Conservation (phyloP, 1,284 basidiomycete species). For the Grifola frondosa region DNA sequence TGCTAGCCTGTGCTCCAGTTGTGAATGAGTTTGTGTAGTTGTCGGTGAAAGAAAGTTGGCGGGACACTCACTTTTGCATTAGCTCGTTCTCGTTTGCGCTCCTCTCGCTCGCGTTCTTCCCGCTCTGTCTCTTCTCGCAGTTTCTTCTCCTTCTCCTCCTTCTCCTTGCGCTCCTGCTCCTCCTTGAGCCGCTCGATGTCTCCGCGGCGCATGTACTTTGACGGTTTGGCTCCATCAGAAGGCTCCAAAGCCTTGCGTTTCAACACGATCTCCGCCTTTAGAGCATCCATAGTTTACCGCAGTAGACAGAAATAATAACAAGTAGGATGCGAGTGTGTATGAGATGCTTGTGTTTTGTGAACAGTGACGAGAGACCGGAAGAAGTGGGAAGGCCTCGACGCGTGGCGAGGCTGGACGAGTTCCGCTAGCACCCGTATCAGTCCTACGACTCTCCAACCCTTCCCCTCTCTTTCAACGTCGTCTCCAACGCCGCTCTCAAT, state of each 20-base stretch:
- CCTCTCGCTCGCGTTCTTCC: slow-evolving; percentile 30
- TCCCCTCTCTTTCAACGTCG: slow-evolving; percentile 6
- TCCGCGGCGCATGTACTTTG: slow-evolving; percentile 86
- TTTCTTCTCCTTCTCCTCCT: slow-evolving; percentile 43
- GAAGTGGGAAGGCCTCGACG: too few relatives aligned
- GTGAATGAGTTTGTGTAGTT: slow-evolving; percentile 35
- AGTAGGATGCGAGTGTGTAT: background rate
- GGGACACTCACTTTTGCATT: slow-evolving; percentile 44
- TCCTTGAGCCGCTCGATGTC: slow-evolving; percentile 76
- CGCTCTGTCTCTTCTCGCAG: slow-evolving; percentile 32
- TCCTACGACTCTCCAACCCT: slow-evolving; percentile 8
- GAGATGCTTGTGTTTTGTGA: background rate
- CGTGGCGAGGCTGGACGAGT: background rate
- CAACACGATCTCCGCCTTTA: slow-evolving; percentile 84
- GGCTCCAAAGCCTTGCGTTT: slow-evolving; percentile 77
- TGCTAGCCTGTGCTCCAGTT: slow-evolving; percentile 50
- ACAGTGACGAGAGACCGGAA: too few relatives aligned
- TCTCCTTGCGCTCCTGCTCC: slow-evolving; percentile 56
- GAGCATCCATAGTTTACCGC: slow-evolving; percentile 65
- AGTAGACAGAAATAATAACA: background rate
- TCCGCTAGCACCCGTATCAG: background rate
- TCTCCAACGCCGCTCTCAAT: slow-evolving; percentile 12
- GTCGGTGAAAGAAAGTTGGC: slow-evolving; percentile 3
- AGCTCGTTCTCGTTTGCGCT: slow-evolving; percentile 20
- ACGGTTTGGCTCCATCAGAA: slow-evolving; percentile 43